Evolutionary conservation across 1,284 basidiomycete species (phyloP).

Genomic region (Bondarzewia mesenterica): DNA sequence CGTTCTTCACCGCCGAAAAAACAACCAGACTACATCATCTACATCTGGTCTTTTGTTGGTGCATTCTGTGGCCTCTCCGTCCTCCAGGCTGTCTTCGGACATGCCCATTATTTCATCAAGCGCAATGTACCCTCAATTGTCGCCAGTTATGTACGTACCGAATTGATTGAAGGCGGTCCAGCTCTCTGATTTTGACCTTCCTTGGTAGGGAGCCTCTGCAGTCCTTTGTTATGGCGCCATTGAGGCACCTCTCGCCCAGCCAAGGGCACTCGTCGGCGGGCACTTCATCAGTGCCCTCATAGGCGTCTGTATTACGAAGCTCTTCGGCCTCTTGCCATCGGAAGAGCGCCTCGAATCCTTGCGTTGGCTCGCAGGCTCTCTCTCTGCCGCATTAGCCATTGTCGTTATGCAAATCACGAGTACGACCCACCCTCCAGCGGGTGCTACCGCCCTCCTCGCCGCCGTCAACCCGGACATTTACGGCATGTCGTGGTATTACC

Average conservation of each 20-base stretch:
- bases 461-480: conserved; percentile 37
- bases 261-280: conserved; percentile 48
- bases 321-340: conserved; percentile 34
- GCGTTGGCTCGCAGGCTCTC: conserved; percentile 48
- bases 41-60: conserved; percentile 39
- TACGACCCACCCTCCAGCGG: conserved; percentile 57
- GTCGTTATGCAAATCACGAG: conserved; percentile 49
- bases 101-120: conserved; percentile 39
- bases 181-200: not conserved
- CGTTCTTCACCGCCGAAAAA: no score
- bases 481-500: conserved; percentile 48
- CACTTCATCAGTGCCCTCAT: conserved; percentile 46
- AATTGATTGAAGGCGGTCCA: no score
- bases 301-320: conserved; percentile 47
- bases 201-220: conserved; percentile 45
- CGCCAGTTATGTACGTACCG: conserved; percentile 36
- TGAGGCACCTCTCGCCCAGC: conserved; percentile 54
- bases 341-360: conserved; percentile 33
- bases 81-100: conserved; percentile 46
- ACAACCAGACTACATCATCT: no score
- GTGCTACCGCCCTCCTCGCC: conserved; percentile 40
- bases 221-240: conserved; percentile 52
- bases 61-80: conserved; percentile 49
- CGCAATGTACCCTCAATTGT: conserved; percentile 41
- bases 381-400: conserved; percentile 42